These are phyloP conservation scores for Mycena venus DNA, from an alignment of 768 basidiomycete species.

Conservation along the genomic window DNA sequence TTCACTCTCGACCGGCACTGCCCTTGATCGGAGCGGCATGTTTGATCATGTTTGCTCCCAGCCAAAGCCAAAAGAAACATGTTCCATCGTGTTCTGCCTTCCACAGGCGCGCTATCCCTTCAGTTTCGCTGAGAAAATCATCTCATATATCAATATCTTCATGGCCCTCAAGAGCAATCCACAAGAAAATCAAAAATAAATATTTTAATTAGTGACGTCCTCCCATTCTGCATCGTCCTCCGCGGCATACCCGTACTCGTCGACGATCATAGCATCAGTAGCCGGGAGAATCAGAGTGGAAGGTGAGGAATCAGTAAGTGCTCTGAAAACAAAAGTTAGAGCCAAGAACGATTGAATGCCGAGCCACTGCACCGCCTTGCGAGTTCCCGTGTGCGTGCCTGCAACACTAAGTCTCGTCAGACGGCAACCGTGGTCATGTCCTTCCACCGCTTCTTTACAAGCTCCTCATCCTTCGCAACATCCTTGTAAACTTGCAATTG, in stretches of 20 bases:
- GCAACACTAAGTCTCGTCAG: not conserved
- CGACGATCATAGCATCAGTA: not conserved
- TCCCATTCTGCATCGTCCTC: not conserved
- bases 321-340: no score
- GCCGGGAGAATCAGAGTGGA: no score
- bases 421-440: not conserved
- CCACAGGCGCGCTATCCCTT: not conserved
- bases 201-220: not conserved
- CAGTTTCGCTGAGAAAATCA: not conserved
- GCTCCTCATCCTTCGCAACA: not conserved
- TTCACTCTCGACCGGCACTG: not conserved
- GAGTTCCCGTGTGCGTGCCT: not conserved
- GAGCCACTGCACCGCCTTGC: not conserved
- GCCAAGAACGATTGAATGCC: not conserved
- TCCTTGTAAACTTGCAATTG: conserved; percentile 5
- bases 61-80: not conserved
- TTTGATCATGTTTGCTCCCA: not conserved
- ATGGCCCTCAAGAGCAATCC: no score
- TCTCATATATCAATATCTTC: not conserved
- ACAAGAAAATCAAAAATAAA: not conserved
- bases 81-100: not conserved
- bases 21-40: not conserved
- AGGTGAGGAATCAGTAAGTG: no score
- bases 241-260: not conserved
- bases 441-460: not conserved